phyloP scores from a whole-genome alignment of 768 basidiomycete genomes.

The Imleria badia region DNA sequence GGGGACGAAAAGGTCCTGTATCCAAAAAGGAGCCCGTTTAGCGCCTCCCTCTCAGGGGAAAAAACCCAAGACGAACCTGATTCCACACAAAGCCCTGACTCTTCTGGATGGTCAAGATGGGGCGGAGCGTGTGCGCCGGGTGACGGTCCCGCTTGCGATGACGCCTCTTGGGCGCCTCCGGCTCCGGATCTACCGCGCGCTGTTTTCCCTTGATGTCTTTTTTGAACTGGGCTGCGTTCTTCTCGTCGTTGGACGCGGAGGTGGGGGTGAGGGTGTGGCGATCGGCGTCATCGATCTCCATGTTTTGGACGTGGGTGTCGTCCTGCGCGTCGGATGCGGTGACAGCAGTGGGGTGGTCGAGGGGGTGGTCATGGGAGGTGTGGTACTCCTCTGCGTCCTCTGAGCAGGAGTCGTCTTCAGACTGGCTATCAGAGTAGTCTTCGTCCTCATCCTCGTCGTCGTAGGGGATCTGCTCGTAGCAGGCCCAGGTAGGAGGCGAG shows the following conservation, averaged over 20 bases:
- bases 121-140: constrained; percentile 63
- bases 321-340: constrained; percentile 32
- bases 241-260: constrained; percentile 27
- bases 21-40: not conserved
- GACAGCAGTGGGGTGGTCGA: constrained; percentile 31
- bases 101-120: constrained; percentile 82
- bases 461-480: constrained; percentile 85
- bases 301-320: constrained; percentile 49
- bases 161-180: constrained; percentile 48
- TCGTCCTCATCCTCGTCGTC: constrained; percentile 56
- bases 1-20: constrained; percentile 80
- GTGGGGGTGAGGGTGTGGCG: constrained; percentile 15
- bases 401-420: constrained; percentile 59
- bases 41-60: not conserved
- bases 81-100: constrained; percentile 93
- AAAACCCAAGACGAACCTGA: constrained; percentile 55
- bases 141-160: constrained; percentile 55
- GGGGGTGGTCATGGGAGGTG: constrained; percentile 23
- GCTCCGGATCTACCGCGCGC: constrained; percentile 68
- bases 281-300: constrained; percentile 50
- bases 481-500: constrained; percentile 85
- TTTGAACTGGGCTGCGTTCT: constrained; percentile 41
- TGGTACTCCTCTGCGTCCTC: constrained; percentile 72
- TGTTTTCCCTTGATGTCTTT: constrained; percentile 81
- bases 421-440: constrained; percentile 57